These are phyloP conservation scores for Syzygium aqueum DNA, from an alignment of 345 rosid species.

Conservation along the genomic window DNA sequence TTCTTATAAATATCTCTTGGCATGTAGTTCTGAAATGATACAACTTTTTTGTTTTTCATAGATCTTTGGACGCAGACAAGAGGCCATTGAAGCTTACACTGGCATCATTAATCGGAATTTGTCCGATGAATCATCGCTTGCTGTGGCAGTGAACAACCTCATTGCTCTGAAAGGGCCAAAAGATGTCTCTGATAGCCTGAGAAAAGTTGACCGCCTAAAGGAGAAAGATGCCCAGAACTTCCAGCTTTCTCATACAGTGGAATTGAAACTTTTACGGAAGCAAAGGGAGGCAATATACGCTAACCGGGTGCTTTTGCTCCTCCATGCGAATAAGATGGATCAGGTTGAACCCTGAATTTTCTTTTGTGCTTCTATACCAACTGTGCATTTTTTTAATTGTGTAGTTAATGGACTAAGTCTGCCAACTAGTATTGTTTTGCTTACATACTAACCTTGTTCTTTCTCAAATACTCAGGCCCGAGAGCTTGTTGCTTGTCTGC, in stretches of 20 bases:
- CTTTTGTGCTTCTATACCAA: background rate
- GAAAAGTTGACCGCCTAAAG: slow-evolving; percentile 77
- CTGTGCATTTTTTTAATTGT: background rate
- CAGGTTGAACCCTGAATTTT: slow-evolving; percentile 39
- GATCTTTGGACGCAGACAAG: slow-evolving; percentile 62
- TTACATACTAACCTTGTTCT: background rate
- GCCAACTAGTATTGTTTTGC: background rate
- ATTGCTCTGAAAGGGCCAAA: slow-evolving; percentile 69
- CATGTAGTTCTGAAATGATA: background rate
- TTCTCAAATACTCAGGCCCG: slow-evolving; percentile 51
- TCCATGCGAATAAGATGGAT: slow-evolving; percentile 92
- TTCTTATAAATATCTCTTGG: background rate
- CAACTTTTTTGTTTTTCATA: slow-evolving; percentile 21
- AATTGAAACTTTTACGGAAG: slow-evolving; percentile 65
- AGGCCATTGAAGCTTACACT: slow-evolving; percentile 50
- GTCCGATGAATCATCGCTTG: slow-evolving; percentile 78
- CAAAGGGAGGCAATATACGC: slow-evolving; percentile 75
- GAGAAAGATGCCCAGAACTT: slow-evolving; percentile 45
- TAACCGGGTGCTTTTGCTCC: slow-evolving; percentile 76
- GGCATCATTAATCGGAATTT: slow-evolving; percentile 57
- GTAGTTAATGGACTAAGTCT: background rate
- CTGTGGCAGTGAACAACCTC: slow-evolving; percentile 83
- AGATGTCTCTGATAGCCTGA: slow-evolving; percentile 72
- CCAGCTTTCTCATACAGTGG: slow-evolving; percentile 60
- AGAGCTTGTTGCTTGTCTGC: slow-evolving; percentile 62